Base-by-base conservation (phyloP, 2,329 filamentous ascomycete species). In the Colletotrichum sp. region DNA sequence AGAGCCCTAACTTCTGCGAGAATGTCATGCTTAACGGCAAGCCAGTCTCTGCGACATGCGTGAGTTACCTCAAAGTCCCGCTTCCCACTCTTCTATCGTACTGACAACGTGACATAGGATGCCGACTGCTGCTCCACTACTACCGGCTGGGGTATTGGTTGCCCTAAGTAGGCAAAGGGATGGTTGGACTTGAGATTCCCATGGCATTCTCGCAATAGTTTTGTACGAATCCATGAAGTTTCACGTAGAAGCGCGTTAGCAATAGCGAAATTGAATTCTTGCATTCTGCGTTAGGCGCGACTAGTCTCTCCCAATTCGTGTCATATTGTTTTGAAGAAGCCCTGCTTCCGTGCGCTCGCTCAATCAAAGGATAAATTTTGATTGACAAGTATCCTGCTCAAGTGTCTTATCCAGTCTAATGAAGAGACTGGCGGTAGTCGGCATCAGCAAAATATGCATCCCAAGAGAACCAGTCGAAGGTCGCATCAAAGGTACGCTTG, bases 391-490 rank as follows among this genome's bases (percentile, higher is more conserved):
- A n/a, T n/a, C 9, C 18, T 49, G 44, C 3, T 52, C 6, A 1
- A 13, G n/a, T 21, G n/a, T 13, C 10, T 52, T 52, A 12, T 18
- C 44, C n/a, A 21, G 6, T 8, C 44, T 21, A 52, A 13, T 21
- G 6, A 21, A 24, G 6, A 8, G 1, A 52, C 10, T 52, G n/a
- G n/a, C 44, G 44, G 10, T n/a, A 13, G 44, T 52, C 34, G 15
- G 36, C 63, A 49, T 24, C 24, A 18, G 44, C 44, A 59, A 39
- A 65, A 9, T 59, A 74, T 5, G 72, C 18, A 13, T 74, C 67
- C 66, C 72, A 74, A 15, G 72, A 74, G 34, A 71, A 71, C 72
- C 59, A 74, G 44, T 74, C 67, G 34, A 63, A 70, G 3, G 66
- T 64, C 32, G 64, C 71, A 18, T 72, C 65, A 62, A 68, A 62